Evolutionary conservation across 2,329 filamentous ascomycete genomes (phyloP).

Genomic region (Fusarium chuoi): DNA sequence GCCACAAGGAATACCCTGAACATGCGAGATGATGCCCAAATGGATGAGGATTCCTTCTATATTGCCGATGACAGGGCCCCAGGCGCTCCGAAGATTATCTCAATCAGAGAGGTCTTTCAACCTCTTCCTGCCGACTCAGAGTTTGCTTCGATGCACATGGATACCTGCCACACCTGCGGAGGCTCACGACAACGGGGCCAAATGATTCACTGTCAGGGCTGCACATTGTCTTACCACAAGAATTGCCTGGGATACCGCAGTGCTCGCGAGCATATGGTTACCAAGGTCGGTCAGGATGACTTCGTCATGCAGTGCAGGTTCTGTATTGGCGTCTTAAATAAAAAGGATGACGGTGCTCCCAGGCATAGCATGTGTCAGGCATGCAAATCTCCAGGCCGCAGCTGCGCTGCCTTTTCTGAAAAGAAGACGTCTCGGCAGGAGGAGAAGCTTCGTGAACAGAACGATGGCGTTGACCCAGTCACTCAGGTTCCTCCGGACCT

Average conservation of each 20-base stretch:
- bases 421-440: constrained; percentile 82
- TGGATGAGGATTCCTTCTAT: constrained; percentile 69
- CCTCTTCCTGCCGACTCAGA: constrained; percentile 67
- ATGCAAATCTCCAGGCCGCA: constrained; percentile 72
- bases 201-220: constrained; percentile 91
- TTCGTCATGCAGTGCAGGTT: constrained; percentile 92
- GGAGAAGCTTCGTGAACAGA: constrained; percentile 82
- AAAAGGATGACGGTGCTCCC: constrained; percentile 77
- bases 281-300: constrained; percentile 78
- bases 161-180: constrained; percentile 77
- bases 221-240: constrained; percentile 85
- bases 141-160: constrained; percentile 77
- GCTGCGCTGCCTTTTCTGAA: constrained; percentile 80
- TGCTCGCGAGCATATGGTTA: constrained; percentile 85
- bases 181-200: constrained; percentile 63
- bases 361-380: constrained; percentile 76
- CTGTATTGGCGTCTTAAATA: constrained; percentile 76
- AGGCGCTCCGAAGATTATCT: constrained; percentile 64
- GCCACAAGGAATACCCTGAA: constrained; percentile 55
- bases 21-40: constrained; percentile 63
- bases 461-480: constrained; percentile 81
- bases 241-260: constrained; percentile 80
- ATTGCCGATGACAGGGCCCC: constrained; percentile 58
- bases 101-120: constrained; percentile 80
- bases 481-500: constrained; percentile 69